phyloP scores from a whole-genome alignment of 306 rosid genomes.

The Fragaria nilgerrensis region DNA sequence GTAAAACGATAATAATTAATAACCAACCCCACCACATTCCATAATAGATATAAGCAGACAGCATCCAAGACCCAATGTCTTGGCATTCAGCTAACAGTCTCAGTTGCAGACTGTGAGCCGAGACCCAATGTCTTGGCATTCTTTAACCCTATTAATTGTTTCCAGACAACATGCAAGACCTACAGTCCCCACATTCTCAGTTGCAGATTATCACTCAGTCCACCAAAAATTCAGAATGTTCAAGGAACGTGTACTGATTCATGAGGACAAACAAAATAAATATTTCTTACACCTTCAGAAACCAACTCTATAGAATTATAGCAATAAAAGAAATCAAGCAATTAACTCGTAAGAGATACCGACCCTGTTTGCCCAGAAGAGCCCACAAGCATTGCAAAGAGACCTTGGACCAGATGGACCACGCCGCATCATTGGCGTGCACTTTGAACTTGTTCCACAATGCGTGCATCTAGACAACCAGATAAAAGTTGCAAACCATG shows the following conservation, averaged over 20 bases:
- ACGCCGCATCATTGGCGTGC: conserved; percentile 97
- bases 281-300: background rate
- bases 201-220: background rate
- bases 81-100: background rate
- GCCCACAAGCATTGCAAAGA: conserved; percentile 97
- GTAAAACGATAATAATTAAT: too few relatives aligned
- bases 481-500: conserved; percentile 17
- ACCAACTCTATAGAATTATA: background rate
- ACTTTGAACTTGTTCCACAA: conserved; percentile 84
- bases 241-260: background rate
- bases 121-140: background rate
- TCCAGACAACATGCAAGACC: background rate
- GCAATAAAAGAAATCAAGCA: background rate
- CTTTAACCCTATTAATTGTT: background rate
- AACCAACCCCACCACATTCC: background rate
- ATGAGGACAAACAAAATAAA: background rate
- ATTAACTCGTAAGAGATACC: conserved; percentile 33
- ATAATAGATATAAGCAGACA: background rate
- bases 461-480: conserved; percentile 67
- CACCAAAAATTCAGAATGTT: background rate
- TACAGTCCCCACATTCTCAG: background rate
- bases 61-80: background rate
- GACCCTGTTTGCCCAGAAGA: conserved; percentile 95
- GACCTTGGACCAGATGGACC: conserved; percentile 96
- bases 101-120: background rate